Percentiles rank a stretch among this genome's conserved stretches.
Evolutionary conservation across 371 early-diverging fungal genomes (phyloP).

Genomic region (Mortierella polycephala): DNA sequence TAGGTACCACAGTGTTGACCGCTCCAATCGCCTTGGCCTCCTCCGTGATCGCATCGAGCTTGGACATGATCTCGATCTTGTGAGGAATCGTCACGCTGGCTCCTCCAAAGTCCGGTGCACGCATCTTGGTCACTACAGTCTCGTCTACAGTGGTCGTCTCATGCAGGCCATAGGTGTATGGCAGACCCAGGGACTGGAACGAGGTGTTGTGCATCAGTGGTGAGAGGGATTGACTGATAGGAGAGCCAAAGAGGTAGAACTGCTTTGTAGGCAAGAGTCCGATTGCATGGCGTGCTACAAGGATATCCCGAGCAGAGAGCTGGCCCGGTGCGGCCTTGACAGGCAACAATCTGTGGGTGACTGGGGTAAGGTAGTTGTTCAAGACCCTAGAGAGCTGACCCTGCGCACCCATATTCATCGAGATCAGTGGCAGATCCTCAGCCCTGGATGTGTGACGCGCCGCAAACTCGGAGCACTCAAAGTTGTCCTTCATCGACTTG

Average conservation of each 20-base stretch:
- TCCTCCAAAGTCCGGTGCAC: constrained; percentile 86
- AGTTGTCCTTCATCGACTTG: constrained; percentile 79
- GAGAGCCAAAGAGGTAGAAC: constrained; percentile 92
- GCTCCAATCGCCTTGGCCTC: constrained; percentile 91
- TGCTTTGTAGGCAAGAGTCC: constrained; percentile 75
- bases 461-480: constrained; percentile 76
- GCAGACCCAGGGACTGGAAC: constrained; percentile 86
- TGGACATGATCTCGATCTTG: constrained; percentile 84
- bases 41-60: constrained; percentile 76
- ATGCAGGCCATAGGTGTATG: constrained; percentile 78
- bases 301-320: constrained; percentile 85
- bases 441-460: constrained; percentile 41
- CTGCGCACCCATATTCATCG: constrained; percentile 91
- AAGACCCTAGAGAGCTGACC: constrained; percentile 92
- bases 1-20: constrained; percentile 84
- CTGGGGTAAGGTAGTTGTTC: constrained; percentile 90
- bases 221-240: constrained; percentile 90
- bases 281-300: constrained; percentile 71
- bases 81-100: constrained; percentile 96
- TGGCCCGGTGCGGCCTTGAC: constrained; percentile 95
- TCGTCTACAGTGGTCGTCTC: constrained; percentile 74
- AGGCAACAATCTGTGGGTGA: constrained; percentile 87
- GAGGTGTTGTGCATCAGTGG: constrained; percentile 94
- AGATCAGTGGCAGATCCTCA: constrained; percentile 79
- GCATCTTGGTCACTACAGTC: constrained; percentile 68